These are phyloP conservation scores for Ophiostoma quercus DNA, from an alignment of 2,329 filamentous ascomycete genomes.

Conservation along the genomic window DNA sequence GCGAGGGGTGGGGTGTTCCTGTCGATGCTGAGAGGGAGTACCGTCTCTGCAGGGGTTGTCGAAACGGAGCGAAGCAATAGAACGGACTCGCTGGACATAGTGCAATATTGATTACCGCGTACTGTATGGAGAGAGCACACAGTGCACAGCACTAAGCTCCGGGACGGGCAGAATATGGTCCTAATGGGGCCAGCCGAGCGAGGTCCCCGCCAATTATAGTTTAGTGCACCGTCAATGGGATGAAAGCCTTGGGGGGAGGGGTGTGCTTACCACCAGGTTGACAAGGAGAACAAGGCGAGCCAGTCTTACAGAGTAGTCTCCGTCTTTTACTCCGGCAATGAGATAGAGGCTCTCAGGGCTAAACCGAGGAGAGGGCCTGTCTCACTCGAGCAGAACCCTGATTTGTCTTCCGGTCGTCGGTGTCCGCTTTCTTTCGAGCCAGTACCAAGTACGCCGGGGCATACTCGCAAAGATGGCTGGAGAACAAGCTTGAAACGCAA, in stretches of 20 bases:
- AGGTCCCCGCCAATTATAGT: constrained; percentile 17
- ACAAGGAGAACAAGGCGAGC: neutral
- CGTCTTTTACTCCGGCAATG: neutral
- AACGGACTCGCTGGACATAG: neutral
- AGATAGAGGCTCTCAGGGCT: neutral
- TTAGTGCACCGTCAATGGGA: constrained; percentile 15
- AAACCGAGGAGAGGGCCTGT: neutral
- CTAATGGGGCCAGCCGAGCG: constrained; percentile 13
- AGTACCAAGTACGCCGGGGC: neutral
- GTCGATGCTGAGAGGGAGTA: neutral
- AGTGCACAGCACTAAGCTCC: constrained; percentile 19
- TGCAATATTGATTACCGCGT: neutral
- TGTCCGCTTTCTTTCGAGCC: neutral
- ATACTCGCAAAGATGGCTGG: neutral
- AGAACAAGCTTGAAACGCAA: neutral
- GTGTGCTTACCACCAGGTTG: constrained; percentile 3
- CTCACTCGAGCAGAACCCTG: neutral
- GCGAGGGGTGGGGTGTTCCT: neutral
- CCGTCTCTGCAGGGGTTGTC: neutral
- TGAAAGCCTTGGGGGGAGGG: neutral
- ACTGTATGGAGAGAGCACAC: constrained; percentile 18
- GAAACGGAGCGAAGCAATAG: constrained; percentile 1
- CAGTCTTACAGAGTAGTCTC: neutral
- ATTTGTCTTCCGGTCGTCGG: neutral
- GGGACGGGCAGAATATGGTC: constrained; percentile 15